These are phyloP conservation scores for Talaromyces funiculosus DNA, from an alignment of 2,329 filamentous ascomycete species.

Conservation along the genomic window DNA sequence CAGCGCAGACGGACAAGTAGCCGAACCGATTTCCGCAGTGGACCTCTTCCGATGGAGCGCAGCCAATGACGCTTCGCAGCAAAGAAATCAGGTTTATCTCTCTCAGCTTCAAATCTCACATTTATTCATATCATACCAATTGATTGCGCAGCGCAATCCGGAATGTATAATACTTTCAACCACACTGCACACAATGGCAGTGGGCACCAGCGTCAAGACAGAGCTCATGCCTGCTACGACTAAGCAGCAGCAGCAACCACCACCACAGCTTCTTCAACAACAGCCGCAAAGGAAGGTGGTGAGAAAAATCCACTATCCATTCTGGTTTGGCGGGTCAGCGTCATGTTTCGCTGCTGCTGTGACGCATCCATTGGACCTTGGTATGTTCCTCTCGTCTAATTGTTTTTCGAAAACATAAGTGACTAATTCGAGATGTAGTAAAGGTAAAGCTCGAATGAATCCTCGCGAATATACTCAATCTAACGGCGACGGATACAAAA, in stretches of 20 bases:
- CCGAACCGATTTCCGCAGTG: constrained; percentile 6
- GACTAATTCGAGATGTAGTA: constrained; percentile 38
- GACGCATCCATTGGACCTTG: constrained; percentile 87
- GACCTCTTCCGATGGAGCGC: not conserved
- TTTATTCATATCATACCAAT: not conserved
- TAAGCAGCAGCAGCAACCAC: constrained; percentile 1
- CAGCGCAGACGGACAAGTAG: not conserved
- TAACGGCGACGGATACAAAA: constrained; percentile 32
- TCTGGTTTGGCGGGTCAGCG: constrained; percentile 96
- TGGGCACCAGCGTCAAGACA: constrained; percentile 13
- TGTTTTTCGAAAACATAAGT: not conserved
- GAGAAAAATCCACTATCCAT: constrained; percentile 58
- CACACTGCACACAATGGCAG: constrained; percentile 9
- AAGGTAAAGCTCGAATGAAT: constrained; percentile 41
- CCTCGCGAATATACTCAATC: constrained; percentile 12
- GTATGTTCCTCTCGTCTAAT: constrained; percentile 42
- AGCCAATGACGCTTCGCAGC: not conserved
- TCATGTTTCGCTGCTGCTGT: constrained; percentile 86
- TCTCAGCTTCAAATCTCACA: not conserved
- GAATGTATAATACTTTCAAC: constrained; percentile 7
- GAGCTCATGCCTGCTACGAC: not conserved
- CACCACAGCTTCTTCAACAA: not conserved
- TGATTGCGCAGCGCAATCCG: constrained; percentile 5
- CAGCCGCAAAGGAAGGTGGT: constrained; percentile 15
- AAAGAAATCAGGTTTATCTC: constrained; percentile 3